Evolutionary conservation across 2,329 filamentous ascomycete species (phyloP).

Genomic region (Fusarium stilboides): DNA sequence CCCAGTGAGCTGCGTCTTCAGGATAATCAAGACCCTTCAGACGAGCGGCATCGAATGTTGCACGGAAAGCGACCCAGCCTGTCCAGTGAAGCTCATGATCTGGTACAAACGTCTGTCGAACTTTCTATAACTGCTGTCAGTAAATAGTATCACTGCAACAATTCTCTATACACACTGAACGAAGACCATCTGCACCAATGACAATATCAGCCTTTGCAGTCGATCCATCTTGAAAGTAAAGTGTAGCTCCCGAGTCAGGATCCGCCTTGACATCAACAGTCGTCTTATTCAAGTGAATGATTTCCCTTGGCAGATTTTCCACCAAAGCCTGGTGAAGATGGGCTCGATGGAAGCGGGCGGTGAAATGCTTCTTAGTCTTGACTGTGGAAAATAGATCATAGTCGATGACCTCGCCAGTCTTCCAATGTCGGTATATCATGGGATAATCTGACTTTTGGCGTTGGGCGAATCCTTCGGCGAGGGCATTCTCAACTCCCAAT

Average conservation of each 20-base stretch:
- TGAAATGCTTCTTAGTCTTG: constrained; percentile 62
- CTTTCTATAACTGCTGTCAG: constrained; percentile 25
- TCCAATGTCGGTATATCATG: constrained; percentile 61
- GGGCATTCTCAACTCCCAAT: constrained; percentile 63
- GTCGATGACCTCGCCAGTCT: constrained; percentile 43
- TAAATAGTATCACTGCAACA: not conserved
- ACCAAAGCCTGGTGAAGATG: constrained; percentile 66
- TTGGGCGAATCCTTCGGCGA: constrained; percentile 58
- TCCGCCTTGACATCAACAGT: constrained; percentile 56
- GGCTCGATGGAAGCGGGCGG: constrained; percentile 63
- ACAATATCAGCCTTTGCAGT: constrained; percentile 62
- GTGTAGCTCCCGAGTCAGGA: constrained; percentile 44
- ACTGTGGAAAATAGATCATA: constrained; percentile 53
- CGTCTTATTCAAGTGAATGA: constrained; percentile 61
- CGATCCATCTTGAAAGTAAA: constrained; percentile 65
- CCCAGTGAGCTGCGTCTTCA: constrained; percentile 59
- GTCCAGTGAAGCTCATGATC: constrained; percentile 58
- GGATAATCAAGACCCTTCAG: constrained; percentile 59
- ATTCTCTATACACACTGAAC: constrained; percentile 53
- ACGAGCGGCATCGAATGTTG: constrained; percentile 60
- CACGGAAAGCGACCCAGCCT: constrained; percentile 61
- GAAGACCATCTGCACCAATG: constrained; percentile 68
- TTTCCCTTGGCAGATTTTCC: constrained; percentile 59
- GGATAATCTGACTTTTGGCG: constrained; percentile 59
- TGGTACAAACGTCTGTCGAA: constrained; percentile 62